A percentile compares a stretch with the other conserved stretches of the same genome.
Evolutionary conservation across 139 green algal genomes (phyloP).

Genomic region (Chlorella ohadii): DNA sequence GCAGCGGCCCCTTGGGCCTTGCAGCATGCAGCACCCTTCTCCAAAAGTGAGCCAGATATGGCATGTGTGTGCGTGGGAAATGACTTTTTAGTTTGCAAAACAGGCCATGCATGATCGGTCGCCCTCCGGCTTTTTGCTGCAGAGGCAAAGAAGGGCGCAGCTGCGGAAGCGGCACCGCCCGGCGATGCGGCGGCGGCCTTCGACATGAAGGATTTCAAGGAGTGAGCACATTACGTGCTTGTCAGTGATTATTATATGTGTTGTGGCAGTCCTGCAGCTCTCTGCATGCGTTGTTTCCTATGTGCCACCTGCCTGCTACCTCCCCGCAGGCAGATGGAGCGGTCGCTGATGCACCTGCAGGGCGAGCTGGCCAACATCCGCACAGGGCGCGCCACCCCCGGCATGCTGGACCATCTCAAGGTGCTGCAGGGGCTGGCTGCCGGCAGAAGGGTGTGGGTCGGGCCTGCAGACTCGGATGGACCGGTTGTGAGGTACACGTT

Average conservation of each 20-base stretch:
- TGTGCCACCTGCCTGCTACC: neutral
- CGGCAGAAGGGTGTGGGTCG: neutral
- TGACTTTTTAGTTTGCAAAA: too few relatives aligned
- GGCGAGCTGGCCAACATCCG: constrained; percentile 70
- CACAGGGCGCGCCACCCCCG: constrained; percentile 75
- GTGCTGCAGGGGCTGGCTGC: neutral
- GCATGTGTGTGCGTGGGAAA: too few relatives aligned
- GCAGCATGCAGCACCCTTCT: neutral
- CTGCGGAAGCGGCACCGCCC: neutral
- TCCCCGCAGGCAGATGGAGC: constrained; percentile 51
- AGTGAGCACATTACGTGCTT: neutral
- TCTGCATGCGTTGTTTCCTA: too few relatives aligned
- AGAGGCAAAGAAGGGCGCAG: constrained; percentile 25
- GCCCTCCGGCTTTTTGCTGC: neutral
- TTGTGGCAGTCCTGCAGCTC: too few relatives aligned
- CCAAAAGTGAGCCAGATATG: neutral
- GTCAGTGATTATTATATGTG: neutral
- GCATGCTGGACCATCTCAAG: constrained; percentile 78
- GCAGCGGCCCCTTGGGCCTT: neutral
- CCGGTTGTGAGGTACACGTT: too few relatives aligned
- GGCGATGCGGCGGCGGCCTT: constrained; percentile 11
- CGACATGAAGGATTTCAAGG: constrained; percentile 2
- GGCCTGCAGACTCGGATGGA: too few relatives aligned
- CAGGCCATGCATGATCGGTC: neutral
- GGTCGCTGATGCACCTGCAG: constrained; percentile 61